Evolutionary conservation across 805 yeast species (phyloP).

Genomic region (Metschnikowia gelsemii): DNA sequence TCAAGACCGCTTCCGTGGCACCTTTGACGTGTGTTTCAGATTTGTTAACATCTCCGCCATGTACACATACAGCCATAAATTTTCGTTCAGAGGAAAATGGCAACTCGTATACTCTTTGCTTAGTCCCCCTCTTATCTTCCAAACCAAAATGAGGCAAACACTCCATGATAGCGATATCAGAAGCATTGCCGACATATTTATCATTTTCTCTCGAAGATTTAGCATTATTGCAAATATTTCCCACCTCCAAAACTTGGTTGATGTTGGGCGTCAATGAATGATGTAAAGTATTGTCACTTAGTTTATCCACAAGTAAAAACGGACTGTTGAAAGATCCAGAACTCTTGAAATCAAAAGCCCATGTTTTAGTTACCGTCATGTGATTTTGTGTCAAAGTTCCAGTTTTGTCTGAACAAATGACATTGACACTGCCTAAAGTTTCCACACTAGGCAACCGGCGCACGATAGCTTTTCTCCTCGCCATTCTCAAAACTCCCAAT

Average conservation of each 20-base stretch:
- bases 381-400: slow-evolving; percentile 89
- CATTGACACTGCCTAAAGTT: slow-evolving; percentile 91
- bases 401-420: slow-evolving; percentile 88
- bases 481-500: slow-evolving; percentile 95
- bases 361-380: slow-evolving; percentile 82
- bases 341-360: slow-evolving; percentile 65
- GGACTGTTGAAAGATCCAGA: slow-evolving; percentile 38
- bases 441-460: slow-evolving; percentile 93
- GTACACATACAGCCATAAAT: slow-evolving; percentile 81
- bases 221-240: slow-evolving; percentile 75
- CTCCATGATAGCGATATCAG: slow-evolving; percentile 88
- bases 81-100: slow-evolving; percentile 85
- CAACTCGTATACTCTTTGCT: slow-evolving; percentile 63
- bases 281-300: slow-evolving; percentile 40
- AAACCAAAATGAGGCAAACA: slow-evolving; percentile 67
- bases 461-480: slow-evolving; percentile 89
- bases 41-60: slow-evolving; percentile 56
- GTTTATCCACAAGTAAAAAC: slow-evolving; percentile 48
- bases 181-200: slow-evolving; percentile 84
- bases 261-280: slow-evolving; percentile 55
- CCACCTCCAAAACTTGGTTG: slow-evolving; percentile 55
- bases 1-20: slow-evolving; percentile 75
- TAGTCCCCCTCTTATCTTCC: slow-evolving; percentile 64
- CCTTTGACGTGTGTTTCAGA: slow-evolving; percentile 78
- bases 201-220: slow-evolving; percentile 66